Conservation (phyloP, 2,329 filamentous ascomycete genomes). For the Beauveria medogensis region DNA sequence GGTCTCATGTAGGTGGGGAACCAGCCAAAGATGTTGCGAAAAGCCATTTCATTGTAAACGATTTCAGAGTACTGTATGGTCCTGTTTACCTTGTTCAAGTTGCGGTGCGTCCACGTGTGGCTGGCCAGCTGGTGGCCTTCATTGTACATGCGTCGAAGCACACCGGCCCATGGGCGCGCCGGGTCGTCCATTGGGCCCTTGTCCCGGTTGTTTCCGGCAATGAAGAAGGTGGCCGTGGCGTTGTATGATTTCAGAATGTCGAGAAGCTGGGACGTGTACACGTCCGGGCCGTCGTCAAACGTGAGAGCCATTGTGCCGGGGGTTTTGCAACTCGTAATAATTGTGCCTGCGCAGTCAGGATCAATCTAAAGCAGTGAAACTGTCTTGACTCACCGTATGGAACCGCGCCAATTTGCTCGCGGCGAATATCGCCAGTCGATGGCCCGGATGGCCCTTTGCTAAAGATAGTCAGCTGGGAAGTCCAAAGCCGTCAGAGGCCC, state of each 20-base stretch:
- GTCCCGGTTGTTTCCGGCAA: constrained; percentile 32
- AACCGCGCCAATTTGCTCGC: constrained; percentile 25
- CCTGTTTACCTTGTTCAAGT: constrained; percentile 30
- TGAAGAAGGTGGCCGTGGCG: constrained; percentile 34
- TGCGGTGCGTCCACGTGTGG: constrained; percentile 39
- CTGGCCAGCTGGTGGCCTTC: constrained; percentile 39
- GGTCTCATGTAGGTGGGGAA: constrained; percentile 37
- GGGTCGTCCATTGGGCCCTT: constrained; percentile 34
- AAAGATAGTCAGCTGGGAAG: neutral
- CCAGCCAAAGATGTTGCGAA: constrained; percentile 33
- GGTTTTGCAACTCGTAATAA: constrained; percentile 27
- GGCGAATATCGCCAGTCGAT: constrained; percentile 24
- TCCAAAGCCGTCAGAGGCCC: neutral
- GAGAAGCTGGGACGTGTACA: constrained; percentile 34
- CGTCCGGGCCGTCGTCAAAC: constrained; percentile 39
- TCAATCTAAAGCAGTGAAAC: neutral
- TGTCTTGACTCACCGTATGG: constrained; percentile 27
- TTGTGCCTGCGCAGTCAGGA: constrained; percentile 19
- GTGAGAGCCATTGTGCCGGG: constrained; percentile 35
- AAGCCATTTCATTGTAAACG: constrained; percentile 35
- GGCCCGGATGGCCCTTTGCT: constrained; percentile 21
- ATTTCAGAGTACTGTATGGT: constrained; percentile 30
- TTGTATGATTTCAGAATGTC: constrained; percentile 25
- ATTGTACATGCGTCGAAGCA: constrained; percentile 32
- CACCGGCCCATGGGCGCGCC: constrained; percentile 24